These are phyloP conservation scores for Aspergillus olivimuriae DNA, from an alignment of 495 filamentous ascomycete species.

Conservation along the genomic window DNA sequence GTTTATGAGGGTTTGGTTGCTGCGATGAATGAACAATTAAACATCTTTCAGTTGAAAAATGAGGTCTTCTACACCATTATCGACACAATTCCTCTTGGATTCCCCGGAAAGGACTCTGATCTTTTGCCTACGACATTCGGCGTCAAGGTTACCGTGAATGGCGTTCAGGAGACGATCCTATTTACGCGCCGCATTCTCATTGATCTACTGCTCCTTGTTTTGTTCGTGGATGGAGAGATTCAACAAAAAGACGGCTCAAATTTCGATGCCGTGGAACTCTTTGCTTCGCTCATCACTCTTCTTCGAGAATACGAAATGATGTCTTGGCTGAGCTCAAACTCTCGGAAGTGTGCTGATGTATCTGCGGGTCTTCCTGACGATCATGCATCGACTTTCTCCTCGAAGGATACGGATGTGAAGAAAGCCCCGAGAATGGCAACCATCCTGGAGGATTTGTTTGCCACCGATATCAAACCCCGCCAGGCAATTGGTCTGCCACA, in stretches of 20 bases:
- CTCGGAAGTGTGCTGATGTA: constrained; percentile 25
- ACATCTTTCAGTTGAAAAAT: constrained; percentile 41
- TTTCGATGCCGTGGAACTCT: constrained; percentile 64
- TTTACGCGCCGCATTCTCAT: constrained; percentile 62
- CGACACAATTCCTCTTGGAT: constrained; percentile 30
- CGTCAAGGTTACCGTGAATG: constrained; percentile 60
- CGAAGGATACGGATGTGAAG: constrained; percentile 22
- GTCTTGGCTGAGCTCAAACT: constrained; percentile 67
- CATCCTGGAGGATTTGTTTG: constrained; percentile 46
- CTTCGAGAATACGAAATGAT: constrained; percentile 73
- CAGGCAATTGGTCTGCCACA: constrained; percentile 35
- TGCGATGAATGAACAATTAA: constrained; percentile 32
- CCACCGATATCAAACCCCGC: constrained; percentile 40
- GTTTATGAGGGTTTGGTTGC: constrained; percentile 43
- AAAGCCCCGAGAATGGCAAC: constrained; percentile 28
- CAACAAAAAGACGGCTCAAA: constrained; percentile 58
- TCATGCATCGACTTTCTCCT: constrained; percentile 14
- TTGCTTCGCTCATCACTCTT: constrained; percentile 55
- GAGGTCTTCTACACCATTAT: constrained; percentile 47
- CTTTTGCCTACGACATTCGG: constrained; percentile 61
- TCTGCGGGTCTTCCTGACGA: constrained; percentile 14
- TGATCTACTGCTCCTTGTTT: constrained; percentile 73
- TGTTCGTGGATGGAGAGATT: constrained; percentile 75
- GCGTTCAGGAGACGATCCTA: constrained; percentile 70
- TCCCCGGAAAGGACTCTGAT: constrained; percentile 39